Evolutionary conservation across 2,329 filamentous ascomycete species (phyloP).

Genomic region (Purpureocillium lavendulum): DNA sequence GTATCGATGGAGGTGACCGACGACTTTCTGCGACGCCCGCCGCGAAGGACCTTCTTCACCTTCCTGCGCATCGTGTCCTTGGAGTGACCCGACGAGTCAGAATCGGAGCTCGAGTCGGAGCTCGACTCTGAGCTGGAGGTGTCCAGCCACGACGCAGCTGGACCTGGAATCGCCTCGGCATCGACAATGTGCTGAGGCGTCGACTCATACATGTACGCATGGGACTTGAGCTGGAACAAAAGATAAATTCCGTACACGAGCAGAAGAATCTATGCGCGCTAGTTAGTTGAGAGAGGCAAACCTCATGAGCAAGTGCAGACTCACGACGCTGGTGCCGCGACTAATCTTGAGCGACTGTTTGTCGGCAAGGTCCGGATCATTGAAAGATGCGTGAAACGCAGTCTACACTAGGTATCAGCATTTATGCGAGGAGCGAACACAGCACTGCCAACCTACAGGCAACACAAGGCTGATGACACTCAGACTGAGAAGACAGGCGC

Average conservation of each 20-base stretch:
- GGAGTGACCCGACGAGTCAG: conserved; percentile 51
- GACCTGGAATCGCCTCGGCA: conserved; percentile 79
- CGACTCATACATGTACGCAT: conserved; percentile 85
- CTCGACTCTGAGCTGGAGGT: conserved; percentile 51
- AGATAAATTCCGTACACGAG: conserved; percentile 79
- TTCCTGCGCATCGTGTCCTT: conserved; percentile 61
- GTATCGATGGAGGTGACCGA: conserved; percentile 63
- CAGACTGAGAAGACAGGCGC: conserved; percentile 81
- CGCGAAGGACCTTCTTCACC: conserved; percentile 67
- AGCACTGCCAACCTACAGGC: conserved; percentile 40
- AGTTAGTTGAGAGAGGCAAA: conserved; percentile 2
- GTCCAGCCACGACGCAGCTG: conserved; percentile 74
- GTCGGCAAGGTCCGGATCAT: conserved; percentile 53
- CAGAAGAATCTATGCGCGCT: conserved; percentile 51
- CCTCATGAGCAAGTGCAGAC: conserved; percentile 20
- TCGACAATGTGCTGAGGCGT: conserved; percentile 90
- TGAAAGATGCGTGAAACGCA: conserved; percentile 86
- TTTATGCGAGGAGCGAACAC: not conserved
- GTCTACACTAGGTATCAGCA: conserved; percentile 42
- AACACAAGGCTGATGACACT: conserved; percentile 84
- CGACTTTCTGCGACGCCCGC: conserved; percentile 66
- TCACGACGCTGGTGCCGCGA: conserved; percentile 77
- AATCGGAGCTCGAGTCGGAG: conserved; percentile 59
- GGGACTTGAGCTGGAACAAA: conserved; percentile 84
- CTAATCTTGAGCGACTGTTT: conserved; percentile 72